Percentiles rank a stretch among this genome's conserved stretches.
These are phyloP conservation scores for Lyophyllum decastes DNA, from an alignment of 768 basidiomycete species.

Conservation along the genomic window DNA sequence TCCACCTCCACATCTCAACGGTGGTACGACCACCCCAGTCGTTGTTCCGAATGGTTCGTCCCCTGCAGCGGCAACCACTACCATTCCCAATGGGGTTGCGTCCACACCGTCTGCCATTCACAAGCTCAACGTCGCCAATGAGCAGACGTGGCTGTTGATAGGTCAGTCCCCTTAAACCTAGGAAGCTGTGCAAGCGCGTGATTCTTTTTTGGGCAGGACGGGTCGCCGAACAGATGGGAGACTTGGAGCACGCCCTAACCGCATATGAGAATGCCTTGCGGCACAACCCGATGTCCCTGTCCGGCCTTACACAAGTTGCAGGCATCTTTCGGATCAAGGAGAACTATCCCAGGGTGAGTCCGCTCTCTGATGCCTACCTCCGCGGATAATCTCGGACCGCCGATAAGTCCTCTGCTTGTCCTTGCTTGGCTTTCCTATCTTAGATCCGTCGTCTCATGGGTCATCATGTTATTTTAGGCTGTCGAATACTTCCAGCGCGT, in stretches of 20 bases:
- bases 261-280: constrained; percentile 96
- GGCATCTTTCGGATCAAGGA: constrained; percentile 97
- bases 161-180: constrained; percentile 45
- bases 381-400: constrained; percentile 36
- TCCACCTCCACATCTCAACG: constrained; percentile 55
- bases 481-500: constrained; percentile 97
- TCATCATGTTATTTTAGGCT: constrained; percentile 64
- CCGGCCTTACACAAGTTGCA: constrained; percentile 91
- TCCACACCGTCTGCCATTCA: constrained; percentile 53
- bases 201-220: constrained; percentile 56
- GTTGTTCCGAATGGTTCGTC: constrained; percentile 47
- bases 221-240: constrained; percentile 93
- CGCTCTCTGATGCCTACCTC: constrained; percentile 28
- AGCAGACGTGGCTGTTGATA: constrained; percentile 94
- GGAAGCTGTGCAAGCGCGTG: constrained; percentile 14
- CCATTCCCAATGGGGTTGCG: constrained; percentile 32
- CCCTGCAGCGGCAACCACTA: constrained; percentile 42
- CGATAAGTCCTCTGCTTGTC: constrained; percentile 29
- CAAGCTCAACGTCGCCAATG: constrained; percentile 84
- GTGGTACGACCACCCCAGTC: constrained; percentile 44
- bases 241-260: constrained; percentile 87
- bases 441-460: constrained; percentile 30
- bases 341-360: constrained; percentile 89
- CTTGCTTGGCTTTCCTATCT: constrained; percentile 24
- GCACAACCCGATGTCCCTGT: constrained; percentile 90